phyloP scores from a whole-genome alignment of 2,329 filamentous ascomycete species.

The Trichothecium sympodiale region DNA sequence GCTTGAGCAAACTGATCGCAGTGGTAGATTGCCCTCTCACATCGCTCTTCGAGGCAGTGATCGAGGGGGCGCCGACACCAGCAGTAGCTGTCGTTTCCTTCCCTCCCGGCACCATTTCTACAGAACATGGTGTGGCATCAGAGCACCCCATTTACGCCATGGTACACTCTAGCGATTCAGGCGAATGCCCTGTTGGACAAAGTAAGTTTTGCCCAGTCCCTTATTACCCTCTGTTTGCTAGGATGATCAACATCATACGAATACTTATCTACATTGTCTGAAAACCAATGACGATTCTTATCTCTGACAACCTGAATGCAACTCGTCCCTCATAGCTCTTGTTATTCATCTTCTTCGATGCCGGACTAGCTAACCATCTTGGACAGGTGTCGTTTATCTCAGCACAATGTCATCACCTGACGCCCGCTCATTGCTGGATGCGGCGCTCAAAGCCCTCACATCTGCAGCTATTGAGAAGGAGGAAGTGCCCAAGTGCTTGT shows the following conservation, averaged over 20 bases:
- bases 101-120: conserved; percentile 37
- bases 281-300: conserved; percentile 76
- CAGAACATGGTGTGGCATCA: conserved; percentile 19
- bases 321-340: too few relatives aligned
- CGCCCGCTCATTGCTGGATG: conserved; percentile 25
- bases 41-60: conserved; percentile 55
- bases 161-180: conserved; percentile 80
- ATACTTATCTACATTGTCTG: conserved; percentile 99
- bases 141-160: conserved; percentile 45
- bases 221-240: conserved; percentile 21
- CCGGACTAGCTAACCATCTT: conserved; percentile 3
- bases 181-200: conserved; percentile 81
- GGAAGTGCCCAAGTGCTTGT: conserved; percentile 26
- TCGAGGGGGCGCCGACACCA: conserved; percentile 66
- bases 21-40: conserved; percentile 57
- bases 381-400: conserved; percentile 21
- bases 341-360: conserved; percentile 1
- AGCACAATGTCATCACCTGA: conserved; percentile 22
- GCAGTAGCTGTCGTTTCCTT: conserved; percentile 63
- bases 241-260: conserved; percentile 72
- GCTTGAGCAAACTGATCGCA: conserved; percentile 43
- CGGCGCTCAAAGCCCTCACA: conserved; percentile 31
- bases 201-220: conserved; percentile 52
- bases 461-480: conserved; percentile 16
- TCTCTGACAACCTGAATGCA: conserved; percentile 81